Conservation (phyloP, 805 yeast species). For the Cyberlindnera euphorbiae region DNA sequence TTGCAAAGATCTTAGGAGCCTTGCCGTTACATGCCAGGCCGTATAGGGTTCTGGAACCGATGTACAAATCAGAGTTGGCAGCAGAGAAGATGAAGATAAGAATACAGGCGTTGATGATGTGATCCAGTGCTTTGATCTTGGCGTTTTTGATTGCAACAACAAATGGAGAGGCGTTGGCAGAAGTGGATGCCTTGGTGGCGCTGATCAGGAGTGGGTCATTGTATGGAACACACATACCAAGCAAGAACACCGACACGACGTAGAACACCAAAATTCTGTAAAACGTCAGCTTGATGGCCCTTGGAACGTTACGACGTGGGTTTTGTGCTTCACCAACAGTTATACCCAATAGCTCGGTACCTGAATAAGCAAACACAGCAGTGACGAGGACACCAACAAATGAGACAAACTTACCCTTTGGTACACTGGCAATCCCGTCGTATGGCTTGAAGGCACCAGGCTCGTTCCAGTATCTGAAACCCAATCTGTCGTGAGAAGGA, state of each 20-base stretch:
- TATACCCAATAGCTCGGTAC: constrained; percentile 66
- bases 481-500: constrained; percentile 67
- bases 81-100: constrained; percentile 77
- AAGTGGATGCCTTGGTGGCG: constrained; percentile 44
- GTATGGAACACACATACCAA: constrained; percentile 67
- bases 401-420: constrained; percentile 54
- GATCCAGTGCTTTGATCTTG: constrained; percentile 60
- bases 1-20: constrained; percentile 65
- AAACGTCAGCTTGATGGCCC: constrained; percentile 64
- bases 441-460: constrained; percentile 60
- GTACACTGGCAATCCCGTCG: constrained; percentile 39
- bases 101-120: constrained; percentile 73
- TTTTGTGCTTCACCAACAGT: constrained; percentile 70
- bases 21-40: constrained; percentile 69
- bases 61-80: constrained; percentile 73
- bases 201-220: constrained; percentile 43
- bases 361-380: constrained; percentile 67
- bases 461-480: constrained; percentile 64
- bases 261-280: constrained; percentile 66
- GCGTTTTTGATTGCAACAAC: constrained; percentile 76
- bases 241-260: constrained; percentile 51
- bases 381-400: constrained; percentile 57
- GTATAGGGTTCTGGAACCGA: constrained; percentile 70
- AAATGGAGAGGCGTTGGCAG: constrained; percentile 78
- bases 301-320: constrained; percentile 67